These are phyloP conservation scores for Musa schizocarpa DNA, from an alignment of 176 grass and related monocot genomes.

Conservation along the genomic window DNA sequence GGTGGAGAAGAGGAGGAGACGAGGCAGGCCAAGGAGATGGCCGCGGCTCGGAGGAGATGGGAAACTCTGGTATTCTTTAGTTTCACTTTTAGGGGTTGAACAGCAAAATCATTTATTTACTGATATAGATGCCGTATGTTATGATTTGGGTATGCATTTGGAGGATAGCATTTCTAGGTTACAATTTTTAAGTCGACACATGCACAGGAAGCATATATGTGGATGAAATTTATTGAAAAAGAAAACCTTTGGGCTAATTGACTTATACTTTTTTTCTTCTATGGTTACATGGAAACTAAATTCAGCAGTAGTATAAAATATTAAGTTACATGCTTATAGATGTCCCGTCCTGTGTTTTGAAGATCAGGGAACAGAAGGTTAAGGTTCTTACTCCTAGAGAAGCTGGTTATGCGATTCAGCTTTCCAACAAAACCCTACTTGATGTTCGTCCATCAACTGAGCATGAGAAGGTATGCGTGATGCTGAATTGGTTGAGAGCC, in stretches of 20 bases:
- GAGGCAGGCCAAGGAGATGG: conserved; percentile 75
- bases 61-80: conserved; percentile 52
- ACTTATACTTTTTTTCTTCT: not conserved
- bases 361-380: conserved; percentile 96
- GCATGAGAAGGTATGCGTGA: conserved; percentile 53
- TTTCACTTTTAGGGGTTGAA: not conserved
- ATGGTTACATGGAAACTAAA: not conserved
- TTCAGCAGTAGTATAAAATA: not conserved
- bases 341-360: conserved; percentile 22
- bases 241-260: not conserved
- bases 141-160: no score
- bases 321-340: conserved; percentile 5
- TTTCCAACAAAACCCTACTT: conserved; percentile 65
- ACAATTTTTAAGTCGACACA: no score
- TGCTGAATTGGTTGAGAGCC: not conserved
- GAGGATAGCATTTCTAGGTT: no score
- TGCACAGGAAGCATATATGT: not conserved
- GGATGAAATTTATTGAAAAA: no score
- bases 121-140: no score
- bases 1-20: conserved; percentile 68
- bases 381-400: conserved; percentile 87
- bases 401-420: conserved; percentile 88
- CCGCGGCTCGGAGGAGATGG: conserved; percentile 85
- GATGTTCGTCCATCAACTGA: conserved; percentile 88
- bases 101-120: no score